Base-by-base conservation (phyloP, 768 basidiomycete species). In the Crucibulum laeve region DNA sequence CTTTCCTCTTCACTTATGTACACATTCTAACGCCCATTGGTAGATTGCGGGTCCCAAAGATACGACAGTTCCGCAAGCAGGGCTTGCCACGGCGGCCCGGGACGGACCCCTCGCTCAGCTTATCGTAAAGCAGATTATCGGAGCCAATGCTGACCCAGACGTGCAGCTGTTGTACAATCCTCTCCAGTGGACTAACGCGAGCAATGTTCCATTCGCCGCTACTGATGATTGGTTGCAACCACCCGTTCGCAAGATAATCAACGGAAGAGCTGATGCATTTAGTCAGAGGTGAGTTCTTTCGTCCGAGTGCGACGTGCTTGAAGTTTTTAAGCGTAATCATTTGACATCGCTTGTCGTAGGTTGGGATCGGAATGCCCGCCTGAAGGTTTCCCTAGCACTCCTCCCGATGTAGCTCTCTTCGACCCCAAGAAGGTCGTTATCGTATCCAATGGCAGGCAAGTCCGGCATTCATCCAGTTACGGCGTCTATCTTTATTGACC, bases 11-110 rank as follows among this genome's bases (percentile, higher is more conserved):
- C 39, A 30, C 38, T n/a, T 38, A 39, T n/a, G 14, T 30, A n/a
- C 15, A 28, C 17, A n/a, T 15, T 6, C 26, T 30, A 30, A 30
- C n/a, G 11, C 11, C 8, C 34, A 43, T 43, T 33, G 32, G 35
- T 51, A 75, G 73, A 73, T 82, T 43, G 67, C 63, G 11, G 78
- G 79, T 0, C 76, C 79, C 1, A 80, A 73, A 55, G 46, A 59
- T 13, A 75, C 73, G 0, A 74, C 77, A 0, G 71, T 70, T n/a
- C 77, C 79, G 14, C 73, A 80, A 50, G 71, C 79, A 13, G 77
- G 77, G 0, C 59, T 80, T 14, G 68, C 79, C 52, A 80, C 80
- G 15, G 68, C 64, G 39, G 61, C 73, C 14, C 68, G 79, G 32
- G 71, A 67, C 25, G 71, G 73, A 2, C 69, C 73, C 4, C 63